phyloP scores from a whole-genome alignment of 805 yeast species.

The Pichia sporocuriosa region DNA sequence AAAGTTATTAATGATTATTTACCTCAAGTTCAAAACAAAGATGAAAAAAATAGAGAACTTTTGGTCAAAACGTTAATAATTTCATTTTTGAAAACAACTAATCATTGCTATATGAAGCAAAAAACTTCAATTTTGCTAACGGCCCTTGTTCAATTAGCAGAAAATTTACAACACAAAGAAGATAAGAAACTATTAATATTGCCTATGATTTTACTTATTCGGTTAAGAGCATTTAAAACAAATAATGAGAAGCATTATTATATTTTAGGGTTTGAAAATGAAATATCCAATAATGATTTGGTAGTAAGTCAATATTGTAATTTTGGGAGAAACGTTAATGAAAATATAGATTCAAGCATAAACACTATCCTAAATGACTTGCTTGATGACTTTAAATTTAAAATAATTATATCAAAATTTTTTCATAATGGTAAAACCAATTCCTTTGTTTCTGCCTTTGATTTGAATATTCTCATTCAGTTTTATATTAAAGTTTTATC shows the following conservation, averaged over 20 bases:
- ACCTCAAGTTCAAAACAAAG: background rate
- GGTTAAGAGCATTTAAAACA: constrained; percentile 1
- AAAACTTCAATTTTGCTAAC: constrained; percentile 1
- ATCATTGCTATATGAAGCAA: background rate
- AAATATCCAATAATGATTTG: background rate
- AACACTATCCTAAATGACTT: constrained; percentile 24
- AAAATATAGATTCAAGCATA: background rate
- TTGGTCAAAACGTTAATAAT: constrained; percentile 4
- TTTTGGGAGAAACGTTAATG: background rate
- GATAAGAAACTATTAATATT: background rate
- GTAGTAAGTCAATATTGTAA: background rate
- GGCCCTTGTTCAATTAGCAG: constrained; percentile 1
- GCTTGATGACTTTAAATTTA: constrained; percentile 24
- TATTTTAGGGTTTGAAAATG: background rate
- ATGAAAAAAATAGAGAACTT: constrained; percentile 3
- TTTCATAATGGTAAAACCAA: constrained; percentile 25
- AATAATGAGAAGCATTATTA: background rate
- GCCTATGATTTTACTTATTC: constrained; percentile 6
- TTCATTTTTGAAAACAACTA: constrained; percentile 2
- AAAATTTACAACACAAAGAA: background rate
- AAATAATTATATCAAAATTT: constrained; percentile 18
- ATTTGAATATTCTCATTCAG: constrained; percentile 41
- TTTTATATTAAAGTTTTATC: constrained; percentile 46
- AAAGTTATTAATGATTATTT: constrained; percentile 6
- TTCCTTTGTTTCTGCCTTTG: constrained; percentile 39